phyloP scores from a whole-genome alignment of 345 rosid species.

The Diplotaxis tenuifolia region DNA sequence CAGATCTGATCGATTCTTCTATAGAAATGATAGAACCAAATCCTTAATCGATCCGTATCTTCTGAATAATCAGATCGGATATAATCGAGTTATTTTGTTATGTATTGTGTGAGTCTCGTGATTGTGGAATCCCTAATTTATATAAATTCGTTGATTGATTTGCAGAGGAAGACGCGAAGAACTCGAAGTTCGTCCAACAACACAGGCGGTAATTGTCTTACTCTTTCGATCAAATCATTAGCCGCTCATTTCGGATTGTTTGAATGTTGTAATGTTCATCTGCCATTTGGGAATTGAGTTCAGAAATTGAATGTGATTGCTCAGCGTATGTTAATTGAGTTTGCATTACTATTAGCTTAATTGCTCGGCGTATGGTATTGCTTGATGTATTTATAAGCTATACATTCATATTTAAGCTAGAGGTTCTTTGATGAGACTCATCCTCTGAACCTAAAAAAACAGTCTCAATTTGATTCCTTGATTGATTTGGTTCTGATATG shows the following conservation, averaged over 20 bases:
- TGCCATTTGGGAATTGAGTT: background rate
- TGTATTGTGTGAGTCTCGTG: slow-evolving; percentile 6
- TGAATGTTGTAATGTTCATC: background rate
- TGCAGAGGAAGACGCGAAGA: slow-evolving; percentile 93
- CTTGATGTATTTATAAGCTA: slow-evolving; percentile 2
- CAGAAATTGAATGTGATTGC: background rate
- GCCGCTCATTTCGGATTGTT: background rate
- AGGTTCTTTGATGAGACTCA: background rate
- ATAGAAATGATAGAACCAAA: background rate
- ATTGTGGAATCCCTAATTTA: slow-evolving; percentile 23
- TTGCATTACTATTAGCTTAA: background rate
- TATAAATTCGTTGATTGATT: background rate
- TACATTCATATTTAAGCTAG: background rate
- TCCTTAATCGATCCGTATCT: background rate
- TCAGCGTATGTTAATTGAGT: background rate
- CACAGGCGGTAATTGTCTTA: slow-evolving; percentile 59
- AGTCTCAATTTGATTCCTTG: background rate
- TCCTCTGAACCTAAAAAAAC: background rate
- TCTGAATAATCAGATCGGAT: background rate
- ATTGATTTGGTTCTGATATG: background rate
- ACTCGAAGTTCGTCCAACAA: slow-evolving; percentile 75
- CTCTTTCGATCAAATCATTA: background rate
- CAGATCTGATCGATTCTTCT: slow-evolving; percentile 28
- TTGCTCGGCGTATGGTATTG: background rate
- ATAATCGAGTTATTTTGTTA: background rate